These are phyloP conservation scores for Ogataea henricii DNA, from an alignment of 805 yeast species.

Conservation along the genomic window DNA sequence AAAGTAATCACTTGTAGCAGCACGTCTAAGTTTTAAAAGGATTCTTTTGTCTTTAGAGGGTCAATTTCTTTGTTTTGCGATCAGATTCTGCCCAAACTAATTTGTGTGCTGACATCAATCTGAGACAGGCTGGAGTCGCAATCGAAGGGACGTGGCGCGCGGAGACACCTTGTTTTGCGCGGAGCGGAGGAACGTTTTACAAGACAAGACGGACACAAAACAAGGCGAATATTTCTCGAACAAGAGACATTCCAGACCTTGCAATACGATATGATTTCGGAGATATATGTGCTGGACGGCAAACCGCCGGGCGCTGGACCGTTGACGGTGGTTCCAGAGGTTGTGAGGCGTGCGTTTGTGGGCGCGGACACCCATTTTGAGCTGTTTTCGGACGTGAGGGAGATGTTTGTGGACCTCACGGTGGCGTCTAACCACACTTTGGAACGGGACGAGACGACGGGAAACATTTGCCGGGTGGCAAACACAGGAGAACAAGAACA, in stretches of 20 bases:
- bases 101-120: too few relatives aligned
- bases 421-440: constrained; percentile 18
- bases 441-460: constrained; percentile 3
- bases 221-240: background rate
- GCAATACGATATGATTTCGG: constrained; percentile 17
- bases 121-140: background rate
- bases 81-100: too few relatives aligned
- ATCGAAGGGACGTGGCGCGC: background rate
- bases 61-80: background rate
- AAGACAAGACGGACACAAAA: background rate
- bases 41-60: background rate
- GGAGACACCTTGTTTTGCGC: too few relatives aligned
- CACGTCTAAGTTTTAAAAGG: constrained; percentile 1
- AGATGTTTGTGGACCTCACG: constrained; percentile 16
- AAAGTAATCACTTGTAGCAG: constrained; percentile 7
- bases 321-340: constrained; percentile 9
- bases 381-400: constrained; percentile 9
- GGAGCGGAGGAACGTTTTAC: too few relatives aligned
- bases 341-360: constrained; percentile 12
- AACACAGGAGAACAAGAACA: constrained; percentile 25
- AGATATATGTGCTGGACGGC: constrained; percentile 14
- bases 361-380: constrained; percentile 9
- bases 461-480: constrained; percentile 10
- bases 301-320: constrained; percentile 2
- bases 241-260: background rate